Percentiles rank a stretch among this genome's conserved stretches.
Conservation (phyloP, 2,329 filamentous ascomycete genomes). For the Stylonectria norvegica region DNA sequence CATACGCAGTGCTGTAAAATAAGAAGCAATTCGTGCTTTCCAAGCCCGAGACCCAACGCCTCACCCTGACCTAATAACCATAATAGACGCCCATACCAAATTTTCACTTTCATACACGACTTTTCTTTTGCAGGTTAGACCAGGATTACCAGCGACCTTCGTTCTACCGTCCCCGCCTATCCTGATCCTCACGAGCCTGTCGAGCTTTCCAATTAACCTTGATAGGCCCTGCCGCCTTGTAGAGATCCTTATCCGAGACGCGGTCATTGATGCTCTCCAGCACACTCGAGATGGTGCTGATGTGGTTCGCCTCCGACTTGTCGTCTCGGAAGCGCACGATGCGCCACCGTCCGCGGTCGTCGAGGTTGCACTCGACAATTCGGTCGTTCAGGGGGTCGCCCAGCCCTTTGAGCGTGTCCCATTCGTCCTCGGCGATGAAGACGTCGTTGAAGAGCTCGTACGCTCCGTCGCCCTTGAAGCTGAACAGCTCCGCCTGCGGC, state of each 20-base stretch:
- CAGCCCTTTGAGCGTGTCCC: slow-evolving; percentile 74
- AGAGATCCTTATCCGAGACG: slow-evolving; percentile 78
- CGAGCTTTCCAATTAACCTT: slow-evolving; percentile 76
- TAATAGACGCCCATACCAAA: slow-evolving; percentile 12
- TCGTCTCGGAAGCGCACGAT: slow-evolving; percentile 90
- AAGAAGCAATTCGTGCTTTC: slow-evolving; percentile 3
- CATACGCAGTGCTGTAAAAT: slow-evolving; percentile 3
- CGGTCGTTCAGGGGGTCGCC: slow-evolving; percentile 76
- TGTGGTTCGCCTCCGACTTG: slow-evolving; percentile 87
- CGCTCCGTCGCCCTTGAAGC: slow-evolving; percentile 59
- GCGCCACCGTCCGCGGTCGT: slow-evolving; percentile 73
- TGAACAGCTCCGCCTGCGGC: slow-evolving; percentile 69
- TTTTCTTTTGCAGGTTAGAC: too few species aligned
- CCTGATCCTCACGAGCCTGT: slow-evolving; percentile 32
- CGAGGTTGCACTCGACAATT: slow-evolving; percentile 87
- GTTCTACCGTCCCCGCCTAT: slow-evolving; percentile 17
- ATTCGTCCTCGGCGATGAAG: slow-evolving; percentile 70
- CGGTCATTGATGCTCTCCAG: slow-evolving; percentile 84
- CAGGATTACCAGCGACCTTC: too few species aligned
- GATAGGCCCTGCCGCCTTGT: slow-evolving; percentile 66
- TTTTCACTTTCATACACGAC: not conserved
- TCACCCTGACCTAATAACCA: slow-evolving; percentile 16
- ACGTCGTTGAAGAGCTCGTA: slow-evolving; percentile 68
- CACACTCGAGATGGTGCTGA: slow-evolving; percentile 78
- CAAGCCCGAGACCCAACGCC: slow-evolving; percentile 18